A percentile compares a stretch with the other conserved stretches of the same genome.
phyloP scores from a whole-genome alignment of 1,284 basidiomycete genomes.

The Trichosporon ovoides region DNA sequence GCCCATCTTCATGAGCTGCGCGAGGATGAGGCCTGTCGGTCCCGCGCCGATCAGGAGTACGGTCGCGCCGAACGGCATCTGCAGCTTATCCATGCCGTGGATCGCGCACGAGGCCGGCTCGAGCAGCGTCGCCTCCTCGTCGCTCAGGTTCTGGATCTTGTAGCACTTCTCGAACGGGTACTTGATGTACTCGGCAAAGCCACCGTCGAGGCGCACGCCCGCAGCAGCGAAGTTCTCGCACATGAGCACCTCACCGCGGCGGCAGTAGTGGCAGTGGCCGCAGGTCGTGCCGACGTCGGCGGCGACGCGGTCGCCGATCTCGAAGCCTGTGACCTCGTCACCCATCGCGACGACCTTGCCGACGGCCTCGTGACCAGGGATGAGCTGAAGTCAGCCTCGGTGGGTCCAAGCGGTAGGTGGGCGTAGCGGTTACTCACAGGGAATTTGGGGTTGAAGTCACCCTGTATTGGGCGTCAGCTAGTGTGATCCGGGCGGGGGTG shows the following conservation, averaged over 20 bases:
- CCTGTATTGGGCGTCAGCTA: too few species aligned
- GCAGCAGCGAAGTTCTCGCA: conserved; percentile 73
- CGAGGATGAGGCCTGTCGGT: conserved; percentile 74
- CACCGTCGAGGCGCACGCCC: conserved; percentile 70
- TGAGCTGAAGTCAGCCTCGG: conserved; percentile 67
- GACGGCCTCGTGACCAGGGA: conserved; percentile 76
- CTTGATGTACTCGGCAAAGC: conserved; percentile 79
- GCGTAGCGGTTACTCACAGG: too few species aligned
- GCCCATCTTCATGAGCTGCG: conserved; percentile 77
- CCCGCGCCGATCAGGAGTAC: conserved; percentile 61
- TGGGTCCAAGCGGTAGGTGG: too few species aligned
- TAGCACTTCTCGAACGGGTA: conserved; percentile 67
- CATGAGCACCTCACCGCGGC: conserved; percentile 64
- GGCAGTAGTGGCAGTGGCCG: conserved; percentile 73
- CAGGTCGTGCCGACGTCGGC: conserved; percentile 61
- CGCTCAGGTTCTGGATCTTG: conserved; percentile 76
- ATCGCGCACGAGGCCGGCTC: conserved; percentile 83
- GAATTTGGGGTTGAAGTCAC: neutral
- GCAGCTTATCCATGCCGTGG: conserved; percentile 78
- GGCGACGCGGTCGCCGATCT: conserved; percentile 69
- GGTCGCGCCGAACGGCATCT: conserved; percentile 67
- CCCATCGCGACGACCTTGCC: conserved; percentile 65
- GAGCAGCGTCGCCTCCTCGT: conserved; percentile 79
- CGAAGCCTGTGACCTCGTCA: conserved; percentile 63
- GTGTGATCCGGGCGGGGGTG: too few species aligned